These are phyloP conservation scores for Chlamydomonas schloesseri DNA, from an alignment of 139 green algal species.

Conservation along the genomic window DNA sequence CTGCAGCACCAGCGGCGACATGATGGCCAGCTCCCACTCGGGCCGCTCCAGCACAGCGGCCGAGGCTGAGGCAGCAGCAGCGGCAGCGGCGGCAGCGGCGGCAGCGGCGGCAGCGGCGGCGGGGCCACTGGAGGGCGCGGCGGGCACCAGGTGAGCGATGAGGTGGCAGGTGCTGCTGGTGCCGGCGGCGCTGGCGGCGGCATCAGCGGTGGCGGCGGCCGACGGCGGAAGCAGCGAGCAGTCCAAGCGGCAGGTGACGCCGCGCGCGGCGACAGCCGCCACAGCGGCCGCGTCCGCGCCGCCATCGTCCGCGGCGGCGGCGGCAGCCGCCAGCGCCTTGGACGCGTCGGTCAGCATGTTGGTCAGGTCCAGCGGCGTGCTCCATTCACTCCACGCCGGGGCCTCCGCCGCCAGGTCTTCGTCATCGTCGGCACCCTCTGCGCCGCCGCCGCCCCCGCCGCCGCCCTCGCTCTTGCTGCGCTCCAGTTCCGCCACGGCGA, in stretches of 20 bases:
- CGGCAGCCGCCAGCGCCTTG: neutral
- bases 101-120: neutral
- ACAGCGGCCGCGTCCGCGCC: neutral
- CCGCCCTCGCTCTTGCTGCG: neutral
- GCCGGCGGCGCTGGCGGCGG: neutral
- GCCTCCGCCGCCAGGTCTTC: neutral
- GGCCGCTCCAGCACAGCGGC: neutral
- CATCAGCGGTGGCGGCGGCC: neutral
- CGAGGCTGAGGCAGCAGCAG: neutral
- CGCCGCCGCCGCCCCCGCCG: no score
- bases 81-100: neutral
- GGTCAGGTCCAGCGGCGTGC: slow-evolving; percentile 24
- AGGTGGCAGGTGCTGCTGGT: slow-evolving; percentile 9
- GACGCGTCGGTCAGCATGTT: slow-evolving; percentile 18
- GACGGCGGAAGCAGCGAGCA: neutral
- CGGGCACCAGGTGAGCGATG: slow-evolving; percentile 9
- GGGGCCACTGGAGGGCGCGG: neutral
- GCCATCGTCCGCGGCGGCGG: neutral
- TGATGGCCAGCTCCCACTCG: slow-evolving; percentile 67
- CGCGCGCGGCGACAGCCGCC: neutral
- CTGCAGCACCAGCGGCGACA: slow-evolving; percentile 63
- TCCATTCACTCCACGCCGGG: slow-evolving; percentile 34
- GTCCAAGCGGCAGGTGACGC: neutral
- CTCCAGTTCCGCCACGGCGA: neutral
- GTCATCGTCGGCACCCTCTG: neutral